Conservation (phyloP, 805 yeast species). For the Helenozyma rhizophorensis region DNA sequence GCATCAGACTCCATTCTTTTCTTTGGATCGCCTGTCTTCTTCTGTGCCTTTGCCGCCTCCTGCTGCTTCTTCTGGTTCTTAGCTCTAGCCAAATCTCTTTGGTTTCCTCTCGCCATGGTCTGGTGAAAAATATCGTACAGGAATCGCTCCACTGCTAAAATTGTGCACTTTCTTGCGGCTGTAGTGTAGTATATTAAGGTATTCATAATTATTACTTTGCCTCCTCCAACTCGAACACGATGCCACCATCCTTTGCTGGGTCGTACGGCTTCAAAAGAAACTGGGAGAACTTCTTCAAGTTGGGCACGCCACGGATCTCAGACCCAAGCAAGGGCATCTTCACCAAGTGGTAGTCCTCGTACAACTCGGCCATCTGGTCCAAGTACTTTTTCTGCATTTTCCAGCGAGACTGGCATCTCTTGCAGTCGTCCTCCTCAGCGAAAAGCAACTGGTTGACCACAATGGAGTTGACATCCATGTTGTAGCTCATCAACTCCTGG, state of each 20-base stretch:
- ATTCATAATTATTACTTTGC: constrained; percentile 25
- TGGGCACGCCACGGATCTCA: constrained; percentile 91
- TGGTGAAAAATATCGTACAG: not conserved
- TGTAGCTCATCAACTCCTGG: constrained; percentile 90
- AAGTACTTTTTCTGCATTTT: constrained; percentile 94
- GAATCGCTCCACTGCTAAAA: too few relatives aligned
- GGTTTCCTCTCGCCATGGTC: constrained; percentile 91
- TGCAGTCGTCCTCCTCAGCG: constrained; percentile 81
- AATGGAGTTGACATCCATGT: constrained; percentile 95
- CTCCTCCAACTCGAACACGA: constrained; percentile 54
- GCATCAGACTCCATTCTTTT: constrained; percentile 89
- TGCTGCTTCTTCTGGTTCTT: constrained; percentile 80
- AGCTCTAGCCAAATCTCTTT: constrained; percentile 89
- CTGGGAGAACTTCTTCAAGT: constrained; percentile 76
- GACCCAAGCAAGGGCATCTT: constrained; percentile 93
- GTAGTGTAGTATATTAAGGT: too few relatives aligned
- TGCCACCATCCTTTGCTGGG: constrained; percentile 53
- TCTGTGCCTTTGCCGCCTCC: constrained; percentile 49
- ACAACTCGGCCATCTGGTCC: constrained; percentile 91
- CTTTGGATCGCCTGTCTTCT: constrained; percentile 78
- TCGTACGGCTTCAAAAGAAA: constrained; percentile 76
- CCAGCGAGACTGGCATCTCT: constrained; percentile 88
- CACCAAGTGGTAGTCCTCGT: constrained; percentile 95
- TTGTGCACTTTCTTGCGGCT: too few relatives aligned
- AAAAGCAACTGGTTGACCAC: constrained; percentile 91